These are phyloP conservation scores for Turritis glabra DNA, from an alignment of 345 rosid species.

Conservation along the genomic window DNA sequence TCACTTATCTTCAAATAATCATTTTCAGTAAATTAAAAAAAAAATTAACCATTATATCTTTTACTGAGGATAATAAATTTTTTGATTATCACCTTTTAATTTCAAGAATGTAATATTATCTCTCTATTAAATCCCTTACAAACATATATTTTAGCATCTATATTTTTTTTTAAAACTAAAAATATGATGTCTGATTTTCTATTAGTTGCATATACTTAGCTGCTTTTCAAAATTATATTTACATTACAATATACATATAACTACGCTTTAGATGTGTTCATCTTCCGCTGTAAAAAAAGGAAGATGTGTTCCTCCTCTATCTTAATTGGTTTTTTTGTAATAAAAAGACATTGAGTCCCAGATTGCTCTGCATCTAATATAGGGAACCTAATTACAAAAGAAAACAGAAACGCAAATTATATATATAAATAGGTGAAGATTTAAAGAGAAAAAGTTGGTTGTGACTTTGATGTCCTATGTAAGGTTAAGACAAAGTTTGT, in stretches of 20 bases:
- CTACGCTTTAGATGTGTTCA: not conserved
- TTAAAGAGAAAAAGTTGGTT: constrained; percentile 24
- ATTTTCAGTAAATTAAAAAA: constrained; percentile 21
- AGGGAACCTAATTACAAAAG: not conserved
- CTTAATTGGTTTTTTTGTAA: not conserved
- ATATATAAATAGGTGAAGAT: constrained; percentile 21
- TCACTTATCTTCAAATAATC: constrained; percentile 24
- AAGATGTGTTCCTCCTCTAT: not conserved
- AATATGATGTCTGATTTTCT: not conserved
- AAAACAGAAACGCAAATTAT: not conserved
- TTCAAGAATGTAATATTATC: not conserved
- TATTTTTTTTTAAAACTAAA: not conserved
- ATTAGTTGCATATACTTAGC: not conserved
- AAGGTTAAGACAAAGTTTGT: constrained; percentile 31
- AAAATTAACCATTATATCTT: not conserved
- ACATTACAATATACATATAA: not conserved
- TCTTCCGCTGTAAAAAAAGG: not conserved
- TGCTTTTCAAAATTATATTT: not conserved
- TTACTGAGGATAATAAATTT: not conserved
- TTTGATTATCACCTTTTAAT: not conserved
- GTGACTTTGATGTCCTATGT: constrained; percentile 35
- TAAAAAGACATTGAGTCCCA: not conserved
- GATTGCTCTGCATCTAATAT: constrained; percentile 10
- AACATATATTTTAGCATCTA: not conserved
- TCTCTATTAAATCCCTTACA: not conserved